These are phyloP conservation scores for Hysterium pulicare DNA, from an alignment of 2,329 filamentous ascomycete species.

Conservation along the genomic window DNA sequence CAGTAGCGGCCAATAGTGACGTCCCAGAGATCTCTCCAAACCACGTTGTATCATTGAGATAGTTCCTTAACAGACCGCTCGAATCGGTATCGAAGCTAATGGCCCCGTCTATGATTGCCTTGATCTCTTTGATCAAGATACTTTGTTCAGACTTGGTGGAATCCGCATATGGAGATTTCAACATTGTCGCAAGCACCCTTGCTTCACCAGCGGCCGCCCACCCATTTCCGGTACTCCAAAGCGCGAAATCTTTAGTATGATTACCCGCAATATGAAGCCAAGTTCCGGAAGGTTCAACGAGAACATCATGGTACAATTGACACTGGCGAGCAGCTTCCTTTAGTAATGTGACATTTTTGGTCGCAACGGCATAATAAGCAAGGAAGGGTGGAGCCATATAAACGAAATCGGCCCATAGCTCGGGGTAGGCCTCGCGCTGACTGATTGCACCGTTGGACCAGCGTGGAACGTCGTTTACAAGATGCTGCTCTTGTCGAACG, in stretches of 20 bases:
- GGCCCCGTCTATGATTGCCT: conserved; percentile 36
- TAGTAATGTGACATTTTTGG: conserved; percentile 32
- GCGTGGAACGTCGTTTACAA: conserved; percentile 39
- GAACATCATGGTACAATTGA: conserved; percentile 40
- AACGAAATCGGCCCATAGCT: conserved; percentile 50
- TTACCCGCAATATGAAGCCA: conserved; percentile 49
- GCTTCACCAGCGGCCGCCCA: conserved; percentile 49
- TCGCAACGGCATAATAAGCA: conserved; percentile 45
- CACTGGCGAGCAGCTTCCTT: conserved; percentile 41
- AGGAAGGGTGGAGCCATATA: conserved; percentile 52
- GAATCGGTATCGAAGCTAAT: conserved; percentile 33
- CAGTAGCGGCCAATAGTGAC: conserved; percentile 42
- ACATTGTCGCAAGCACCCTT: conserved; percentile 45
- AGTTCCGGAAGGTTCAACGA: conserved; percentile 28
- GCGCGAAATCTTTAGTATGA: conserved; percentile 28
- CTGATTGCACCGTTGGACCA: conserved; percentile 49
- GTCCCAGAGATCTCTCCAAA: conserved; percentile 51
- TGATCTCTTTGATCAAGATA: conserved; percentile 31
- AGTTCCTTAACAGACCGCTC: conserved; percentile 45
- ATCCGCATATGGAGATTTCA: conserved; percentile 22
- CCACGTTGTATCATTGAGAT: conserved; percentile 44
- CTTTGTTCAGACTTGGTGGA: conserved; percentile 17
- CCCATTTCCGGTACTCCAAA: conserved; percentile 50
- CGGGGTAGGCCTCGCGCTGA: conserved; percentile 42
- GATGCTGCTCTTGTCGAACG: conserved; percentile 39